These are phyloP conservation scores for Ormosia emarginata DNA, from an alignment of 306 rosid species.

Conservation along the genomic window DNA sequence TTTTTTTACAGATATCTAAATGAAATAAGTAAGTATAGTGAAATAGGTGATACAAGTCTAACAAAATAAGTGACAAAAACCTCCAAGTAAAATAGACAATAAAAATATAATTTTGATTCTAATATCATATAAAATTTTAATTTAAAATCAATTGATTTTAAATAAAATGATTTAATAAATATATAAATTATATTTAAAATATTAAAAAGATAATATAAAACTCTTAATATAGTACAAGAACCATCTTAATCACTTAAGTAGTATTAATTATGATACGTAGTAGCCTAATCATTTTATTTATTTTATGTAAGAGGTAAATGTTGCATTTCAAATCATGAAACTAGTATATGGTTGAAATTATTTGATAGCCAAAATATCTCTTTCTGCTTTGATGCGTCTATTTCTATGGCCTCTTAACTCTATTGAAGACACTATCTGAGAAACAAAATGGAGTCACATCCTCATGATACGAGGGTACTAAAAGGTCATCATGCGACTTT, in stretches of 20 bases:
- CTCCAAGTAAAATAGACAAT: no score
- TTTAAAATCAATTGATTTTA: no score
- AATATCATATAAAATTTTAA: no score
- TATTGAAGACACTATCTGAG: not conserved
- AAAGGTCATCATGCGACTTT: not conserved
- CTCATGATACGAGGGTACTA: not conserved
- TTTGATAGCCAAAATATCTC: not conserved
- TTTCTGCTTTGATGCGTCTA: not conserved
- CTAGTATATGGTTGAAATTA: not conserved
- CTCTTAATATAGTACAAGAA: not conserved
- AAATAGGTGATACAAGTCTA: no score
- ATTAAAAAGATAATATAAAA: no score
- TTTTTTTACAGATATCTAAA: no score
- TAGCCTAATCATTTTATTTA: not conserved
- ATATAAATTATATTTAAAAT: no score
- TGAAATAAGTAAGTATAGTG: no score
- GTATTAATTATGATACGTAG: no score
- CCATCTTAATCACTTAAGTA: not conserved
- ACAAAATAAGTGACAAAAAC: no score
- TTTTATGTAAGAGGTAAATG: not conserved
- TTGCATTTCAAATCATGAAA: not conserved
- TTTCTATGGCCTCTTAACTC: not conserved
- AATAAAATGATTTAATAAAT: no score
- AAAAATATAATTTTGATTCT: no score
- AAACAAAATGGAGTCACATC: conserved; percentile 26